A percentile compares a stretch with the other conserved stretches of the same genome.
Conservation (phyloP, 2,329 filamentous ascomycete genomes). For the Ophiostoma australiae region DNA sequence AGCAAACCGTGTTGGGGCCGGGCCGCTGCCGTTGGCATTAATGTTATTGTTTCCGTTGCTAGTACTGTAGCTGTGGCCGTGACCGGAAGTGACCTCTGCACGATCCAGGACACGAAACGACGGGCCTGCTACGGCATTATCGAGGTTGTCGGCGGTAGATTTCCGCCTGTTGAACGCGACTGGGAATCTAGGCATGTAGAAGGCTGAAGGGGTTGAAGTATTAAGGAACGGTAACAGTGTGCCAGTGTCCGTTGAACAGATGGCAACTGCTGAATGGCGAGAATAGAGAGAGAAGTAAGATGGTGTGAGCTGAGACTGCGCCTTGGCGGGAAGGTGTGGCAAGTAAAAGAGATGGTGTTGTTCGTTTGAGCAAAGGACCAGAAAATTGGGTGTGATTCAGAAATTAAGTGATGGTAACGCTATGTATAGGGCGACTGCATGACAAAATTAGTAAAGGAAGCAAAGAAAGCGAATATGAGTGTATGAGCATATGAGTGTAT, state of each 20-base stretch:
- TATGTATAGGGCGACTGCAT: slow-evolving; percentile 38
- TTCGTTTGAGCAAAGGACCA: not conserved
- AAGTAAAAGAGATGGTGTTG: not conserved
- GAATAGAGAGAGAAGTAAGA: not conserved
- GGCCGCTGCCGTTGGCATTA: slow-evolving; percentile 30
- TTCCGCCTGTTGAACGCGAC: slow-evolving; percentile 56
- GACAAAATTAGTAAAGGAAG: slow-evolving; percentile 19
- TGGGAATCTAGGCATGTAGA: slow-evolving; percentile 60
- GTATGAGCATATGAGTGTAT: slow-evolving; percentile 28
- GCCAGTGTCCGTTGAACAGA: not conserved
- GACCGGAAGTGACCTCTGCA: slow-evolving; percentile 40
- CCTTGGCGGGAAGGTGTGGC: not conserved
- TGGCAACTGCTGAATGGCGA: not conserved
- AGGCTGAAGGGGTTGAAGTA: slow-evolving; percentile 13
- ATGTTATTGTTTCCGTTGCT: slow-evolving; percentile 36
- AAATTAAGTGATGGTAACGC: slow-evolving; percentile 22
- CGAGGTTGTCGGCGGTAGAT: slow-evolving; percentile 52
- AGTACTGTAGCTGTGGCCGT: slow-evolving; percentile 42
- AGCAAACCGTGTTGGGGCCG: slow-evolving; percentile 27
- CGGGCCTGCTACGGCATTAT: slow-evolving; percentile 48
- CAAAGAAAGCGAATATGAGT: slow-evolving; percentile 21
- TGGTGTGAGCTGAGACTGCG: slow-evolving; percentile 5
- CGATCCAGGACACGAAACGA: slow-evolving; percentile 58
- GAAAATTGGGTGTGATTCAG: not conserved
- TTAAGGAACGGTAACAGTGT: not conserved